Evolutionary conservation across 352 stramenopile genomes (phyloP).

Genomic region (Phytophthora syringae): DNA sequence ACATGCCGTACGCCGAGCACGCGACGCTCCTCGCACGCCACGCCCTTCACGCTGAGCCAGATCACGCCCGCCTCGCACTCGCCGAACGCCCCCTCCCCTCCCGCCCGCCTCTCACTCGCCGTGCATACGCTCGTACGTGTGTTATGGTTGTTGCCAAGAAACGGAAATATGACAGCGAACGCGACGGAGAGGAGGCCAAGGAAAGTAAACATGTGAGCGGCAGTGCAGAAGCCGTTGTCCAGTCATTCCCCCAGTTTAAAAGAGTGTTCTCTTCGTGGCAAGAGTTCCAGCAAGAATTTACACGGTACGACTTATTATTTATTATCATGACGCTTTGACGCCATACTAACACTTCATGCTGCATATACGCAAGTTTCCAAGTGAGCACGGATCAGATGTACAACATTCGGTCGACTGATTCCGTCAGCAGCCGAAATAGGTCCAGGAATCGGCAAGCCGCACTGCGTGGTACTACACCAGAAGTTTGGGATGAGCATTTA

Average conservation of each 20-base stretch:
- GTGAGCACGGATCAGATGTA: not conserved
- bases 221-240: no score
- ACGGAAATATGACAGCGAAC: no score
- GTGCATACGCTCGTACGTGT: no score
- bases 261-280: not conserved
- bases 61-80: no score
- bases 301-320: not conserved
- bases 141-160: no score
- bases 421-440: not conserved
- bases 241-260: not conserved
- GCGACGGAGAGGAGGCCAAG: no score
- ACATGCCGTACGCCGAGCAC: no score
- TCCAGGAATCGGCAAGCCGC: not conserved
- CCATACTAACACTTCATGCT: not conserved
- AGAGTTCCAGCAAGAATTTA: not conserved
- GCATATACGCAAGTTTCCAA: not conserved
- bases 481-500: not conserved
- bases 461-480: not conserved
- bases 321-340: not conserved
- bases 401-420: not conserved
- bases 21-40: no score
- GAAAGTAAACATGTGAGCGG: no score
- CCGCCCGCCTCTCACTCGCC: no score
- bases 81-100: no score
- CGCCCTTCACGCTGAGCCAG: no score